Percentiles rank a stretch among this genome's conserved stretches.
Conservation (phyloP, 1,139 yeast genomes). For the Casaregolazyma suthepensis region DNA sequence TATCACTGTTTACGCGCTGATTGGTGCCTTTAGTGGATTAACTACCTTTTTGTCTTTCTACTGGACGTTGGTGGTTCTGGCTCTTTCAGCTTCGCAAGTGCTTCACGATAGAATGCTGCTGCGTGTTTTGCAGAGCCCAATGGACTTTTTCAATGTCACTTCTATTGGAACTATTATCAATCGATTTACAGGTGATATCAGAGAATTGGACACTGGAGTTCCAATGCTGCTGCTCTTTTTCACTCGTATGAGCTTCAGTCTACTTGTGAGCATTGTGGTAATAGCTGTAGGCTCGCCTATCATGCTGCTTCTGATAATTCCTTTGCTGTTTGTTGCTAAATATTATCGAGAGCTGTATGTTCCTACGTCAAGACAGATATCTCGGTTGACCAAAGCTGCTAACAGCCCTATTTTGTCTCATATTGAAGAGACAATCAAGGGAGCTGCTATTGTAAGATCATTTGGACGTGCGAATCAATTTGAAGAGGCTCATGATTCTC, state of each 20-base stretch:
- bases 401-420: not conserved
- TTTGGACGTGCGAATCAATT: not conserved
- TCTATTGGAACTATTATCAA: constrained; percentile 54
- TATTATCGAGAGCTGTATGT: constrained; percentile 43
- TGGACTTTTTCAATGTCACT: constrained; percentile 47
- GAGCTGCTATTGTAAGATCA: not conserved
- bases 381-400: constrained; percentile 40
- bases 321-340: constrained; percentile 25
- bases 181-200: constrained; percentile 72
- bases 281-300: constrained; percentile 29
- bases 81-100: constrained; percentile 20
- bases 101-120: constrained; percentile 39
- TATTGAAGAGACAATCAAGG: not conserved
- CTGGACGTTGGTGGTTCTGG: constrained; percentile 3
- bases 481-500: not conserved
- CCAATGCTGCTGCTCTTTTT: constrained; percentile 24
- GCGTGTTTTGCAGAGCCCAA: constrained; percentile 53
- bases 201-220: constrained; percentile 63
- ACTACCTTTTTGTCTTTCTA: constrained; percentile 39
- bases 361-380: constrained; percentile 69
- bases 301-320: constrained; percentile 22
- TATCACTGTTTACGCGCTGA: constrained; percentile 47
- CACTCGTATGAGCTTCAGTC: constrained; percentile 17
- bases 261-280: constrained; percentile 22
- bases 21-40: constrained; percentile 55